Conservation (phyloP, 2,329 filamentous ascomycete species). For the Aspergillus novofumigatus region DNA sequence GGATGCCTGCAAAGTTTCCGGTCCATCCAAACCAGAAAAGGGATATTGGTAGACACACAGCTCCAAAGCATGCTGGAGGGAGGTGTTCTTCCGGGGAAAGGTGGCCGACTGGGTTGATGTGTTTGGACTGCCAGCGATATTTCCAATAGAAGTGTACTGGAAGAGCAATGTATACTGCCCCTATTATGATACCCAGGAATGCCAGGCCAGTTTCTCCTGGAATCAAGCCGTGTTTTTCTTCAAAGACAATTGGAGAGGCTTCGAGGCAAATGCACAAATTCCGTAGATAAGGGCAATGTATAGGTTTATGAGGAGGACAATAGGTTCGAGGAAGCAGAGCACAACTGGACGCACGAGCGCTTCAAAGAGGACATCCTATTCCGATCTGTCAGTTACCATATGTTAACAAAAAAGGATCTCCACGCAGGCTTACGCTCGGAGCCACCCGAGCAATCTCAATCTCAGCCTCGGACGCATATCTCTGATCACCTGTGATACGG, state of each 20-base stretch:
- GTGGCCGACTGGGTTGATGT: conserved; percentile 16
- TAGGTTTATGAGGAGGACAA: conserved; percentile 19
- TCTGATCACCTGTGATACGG: conserved; percentile 36
- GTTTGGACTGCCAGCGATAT: not conserved
- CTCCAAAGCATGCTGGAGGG: conserved; percentile 22
- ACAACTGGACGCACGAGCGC: conserved; percentile 40
- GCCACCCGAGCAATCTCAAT: conserved; percentile 31
- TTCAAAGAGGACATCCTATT: conserved; percentile 38
- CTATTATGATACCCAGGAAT: conserved; percentile 28
- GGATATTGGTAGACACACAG: conserved; percentile 27
- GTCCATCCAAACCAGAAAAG: conserved; percentile 36
- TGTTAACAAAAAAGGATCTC: no score
- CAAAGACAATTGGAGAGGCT: conserved; percentile 35
- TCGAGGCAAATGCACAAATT: conserved; percentile 44
- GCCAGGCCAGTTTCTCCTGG: conserved; percentile 25
- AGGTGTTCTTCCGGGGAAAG: conserved; percentile 27
- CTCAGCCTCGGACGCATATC: conserved; percentile 40
- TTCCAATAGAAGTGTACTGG: conserved; percentile 1
- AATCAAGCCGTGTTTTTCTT: conserved; percentile 23
- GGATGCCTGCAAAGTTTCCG: conserved; percentile 20
- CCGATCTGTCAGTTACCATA: not conserved
- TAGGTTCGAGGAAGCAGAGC: conserved; percentile 20
- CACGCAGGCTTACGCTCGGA: conserved; percentile 9
- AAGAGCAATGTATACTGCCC: conserved; percentile 20
- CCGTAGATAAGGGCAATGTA: conserved; percentile 23